Evolutionary conservation across 345 rosid species (phyloP).

Genomic region (Melastoma malabathricum): DNA sequence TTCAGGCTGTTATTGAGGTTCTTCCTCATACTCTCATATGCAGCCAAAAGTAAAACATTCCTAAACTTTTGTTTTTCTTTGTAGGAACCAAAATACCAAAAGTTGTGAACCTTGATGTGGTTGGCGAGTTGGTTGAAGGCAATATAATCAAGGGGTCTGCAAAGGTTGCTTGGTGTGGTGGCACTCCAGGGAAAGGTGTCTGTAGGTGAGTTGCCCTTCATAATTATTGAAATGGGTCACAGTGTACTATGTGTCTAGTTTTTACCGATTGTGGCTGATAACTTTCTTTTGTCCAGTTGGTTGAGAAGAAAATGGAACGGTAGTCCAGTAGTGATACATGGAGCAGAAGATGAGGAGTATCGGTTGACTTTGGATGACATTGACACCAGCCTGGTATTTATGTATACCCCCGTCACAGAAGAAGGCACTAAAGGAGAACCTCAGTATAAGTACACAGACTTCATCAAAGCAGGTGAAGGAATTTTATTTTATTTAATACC

Average conservation of each 20-base stretch:
- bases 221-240: not conserved
- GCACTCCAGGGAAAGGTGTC: conserved; percentile 88
- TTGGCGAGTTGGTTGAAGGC: conserved; percentile 82
- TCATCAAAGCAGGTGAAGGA: conserved; percentile 73
- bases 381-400: conserved; percentile 89
- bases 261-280: no score
- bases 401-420: conserved; percentile 94
- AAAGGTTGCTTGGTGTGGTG: conserved; percentile 96
- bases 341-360: conserved; percentile 88
- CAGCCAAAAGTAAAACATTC: no score
- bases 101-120: conserved; percentile 76
- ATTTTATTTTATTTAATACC: conserved; percentile 3
- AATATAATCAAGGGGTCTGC: conserved; percentile 54
- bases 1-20: no score
- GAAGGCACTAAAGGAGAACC: conserved; percentile 97
- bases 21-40: no score
- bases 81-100: conserved; percentile 86
- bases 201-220: conserved; percentile 38
- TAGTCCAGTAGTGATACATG: conserved; percentile 78
- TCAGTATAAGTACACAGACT: conserved; percentile 86
- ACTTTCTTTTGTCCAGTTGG: conserved; percentile 41
- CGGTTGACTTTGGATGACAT: conserved; percentile 62
- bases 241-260: no score
- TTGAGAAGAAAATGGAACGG: conserved; percentile 88
- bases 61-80: conserved; percentile 9